Evolutionary conservation across 2,329 filamentous ascomycete species (phyloP), one percentile per base, ranked within the genome.

Genomic region (Aureobasidium sp.): DNA sequence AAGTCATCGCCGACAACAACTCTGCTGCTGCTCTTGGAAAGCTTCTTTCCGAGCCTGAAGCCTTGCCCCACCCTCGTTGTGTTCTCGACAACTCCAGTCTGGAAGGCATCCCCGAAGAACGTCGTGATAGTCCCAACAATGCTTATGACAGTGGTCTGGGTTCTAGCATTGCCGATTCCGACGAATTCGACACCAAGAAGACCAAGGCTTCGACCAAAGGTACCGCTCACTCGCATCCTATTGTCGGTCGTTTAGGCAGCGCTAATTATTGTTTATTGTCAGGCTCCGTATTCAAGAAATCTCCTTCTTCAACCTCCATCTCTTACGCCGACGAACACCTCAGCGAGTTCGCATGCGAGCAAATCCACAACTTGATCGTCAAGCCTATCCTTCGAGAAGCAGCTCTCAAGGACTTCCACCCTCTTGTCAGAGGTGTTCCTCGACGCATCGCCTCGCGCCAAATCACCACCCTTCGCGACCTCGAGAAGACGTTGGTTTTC

Each of bases 401-500:
- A 23, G 79, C 81, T 33, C 81, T 95, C 63, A 89, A 90, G 72
- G 84, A 88, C 51, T 96, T 96, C 73, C 87, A 90, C 71, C 80
- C 87, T 51, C 83, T 96, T 67, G 81, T 96, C 65, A 80, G 87
- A 66, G 87, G 89, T 73, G 85, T 91, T 65, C 90, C 90, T 50
- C 81, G 82, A 73, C 87, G 87, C 70, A 94, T 96, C 71, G 84
- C 84, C 69, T 84, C 86, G 70, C 92, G 90, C 74, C 85, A 94
- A 69, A 94, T 97, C 69, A 85, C 89, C 72, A 96, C 89, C 77
- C 84, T 97, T 60, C 86, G 93, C 73, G 93, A 97, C 75, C 82
- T 97, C 53, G 93, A 97, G 76, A 96, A 96, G 83, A 93, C 88
- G 10, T 79, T 97, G 63, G 84, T 96, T 69, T 91, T 92, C 75